Base-by-base conservation (phyloP, 768 basidiomycete genomes). In the Termitomyces sp. region DNA sequence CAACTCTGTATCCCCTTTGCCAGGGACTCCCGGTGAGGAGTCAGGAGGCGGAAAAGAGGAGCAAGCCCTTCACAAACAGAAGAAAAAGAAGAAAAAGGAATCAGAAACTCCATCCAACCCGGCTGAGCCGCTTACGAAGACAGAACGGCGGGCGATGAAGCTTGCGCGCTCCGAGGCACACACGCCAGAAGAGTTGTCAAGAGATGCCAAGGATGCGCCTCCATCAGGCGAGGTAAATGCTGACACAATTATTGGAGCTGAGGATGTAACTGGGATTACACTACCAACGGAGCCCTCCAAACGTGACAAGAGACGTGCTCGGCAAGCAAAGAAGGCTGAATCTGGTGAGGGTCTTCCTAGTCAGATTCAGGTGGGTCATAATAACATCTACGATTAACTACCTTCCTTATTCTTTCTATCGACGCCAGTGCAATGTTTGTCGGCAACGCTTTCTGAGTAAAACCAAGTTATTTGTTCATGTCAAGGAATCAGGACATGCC, bases 261-360 rank as follows among this genome's bases (percentile, higher is more conserved):
- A 57, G 24, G 56, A 58, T 32, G 60, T 53, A 39, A 54, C 47
- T n/a, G 42, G 34, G 9, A 18, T 50, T 6, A 24, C n/a, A 16
- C 48, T 33, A 4, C 53, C 66, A 37, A 32, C 26, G 24, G 73
- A 72, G 56, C 67, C 69, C 1, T 74, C 92, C 6, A 98, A 97
- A 72, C 85, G 83, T 58, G 93, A 97, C 33, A 93, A 88, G 71
- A 76, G 95, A 47, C 81, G 86, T 49, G 87, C 88, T 18, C 79
- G 85, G 47, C 91, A 96, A 69, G 84, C 83, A 47, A 92, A 87
- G 76, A 93, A 88, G 68, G 79, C 74, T 5, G 74, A 76, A 59
- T 69, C 67, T 44, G 74, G 66, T 14, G 72, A 74, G 42, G 67
- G 68, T 34, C 67, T 64, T 36, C 68, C 61, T 32, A 66, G 50